These are phyloP conservation scores for Nicotiana benthamiana DNA, from an alignment of 257 asterid species.

Conservation along the genomic window DNA sequence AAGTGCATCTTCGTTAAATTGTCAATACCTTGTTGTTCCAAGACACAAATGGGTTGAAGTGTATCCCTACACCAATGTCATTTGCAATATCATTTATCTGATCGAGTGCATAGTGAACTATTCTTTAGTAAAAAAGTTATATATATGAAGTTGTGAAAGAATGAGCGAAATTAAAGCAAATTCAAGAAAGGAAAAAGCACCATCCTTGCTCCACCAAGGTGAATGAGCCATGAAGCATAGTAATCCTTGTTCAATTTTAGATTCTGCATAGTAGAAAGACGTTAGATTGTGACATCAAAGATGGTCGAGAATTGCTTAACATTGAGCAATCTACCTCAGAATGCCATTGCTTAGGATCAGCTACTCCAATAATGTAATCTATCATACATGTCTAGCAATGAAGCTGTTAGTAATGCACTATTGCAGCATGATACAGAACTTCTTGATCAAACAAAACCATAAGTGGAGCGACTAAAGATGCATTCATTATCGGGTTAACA, in stretches of 20 bases:
- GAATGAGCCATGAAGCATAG: slow-evolving; percentile 76
- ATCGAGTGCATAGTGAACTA: slow-evolving; percentile 1
- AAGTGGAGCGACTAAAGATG: background rate
- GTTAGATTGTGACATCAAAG: slow-evolving; percentile 15
- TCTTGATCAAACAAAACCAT: background rate
- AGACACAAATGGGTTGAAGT: slow-evolving; percentile 78
- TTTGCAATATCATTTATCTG: slow-evolving; percentile 67
- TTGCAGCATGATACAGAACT: background rate
- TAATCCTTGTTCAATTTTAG: slow-evolving; percentile 60
- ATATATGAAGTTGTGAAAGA: background rate
- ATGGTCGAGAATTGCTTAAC: slow-evolving; percentile 6
- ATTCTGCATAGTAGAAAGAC: slow-evolving; percentile 37
- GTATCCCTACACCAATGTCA: slow-evolving; percentile 67
- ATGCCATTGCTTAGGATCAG: slow-evolving; percentile 86
- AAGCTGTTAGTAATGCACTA: background rate
- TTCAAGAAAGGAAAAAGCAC: slow-evolving; percentile 28
- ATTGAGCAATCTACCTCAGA: slow-evolving; percentile 41
- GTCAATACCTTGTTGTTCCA: slow-evolving; percentile 44
- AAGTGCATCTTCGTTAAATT: slow-evolving; percentile 6
- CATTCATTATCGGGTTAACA: background rate
- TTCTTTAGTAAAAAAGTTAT: background rate
- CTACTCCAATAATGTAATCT: slow-evolving; percentile 81
- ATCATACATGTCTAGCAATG: slow-evolving; percentile 59
- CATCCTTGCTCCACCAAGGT: slow-evolving; percentile 76
- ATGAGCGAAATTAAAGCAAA: slow-evolving; percentile 1